Evolutionary conservation across 1,284 basidiomycete genomes (phyloP), one percentile per base, ranked within the genome.

Genomic region (Xerocomus minutiporus): DNA sequence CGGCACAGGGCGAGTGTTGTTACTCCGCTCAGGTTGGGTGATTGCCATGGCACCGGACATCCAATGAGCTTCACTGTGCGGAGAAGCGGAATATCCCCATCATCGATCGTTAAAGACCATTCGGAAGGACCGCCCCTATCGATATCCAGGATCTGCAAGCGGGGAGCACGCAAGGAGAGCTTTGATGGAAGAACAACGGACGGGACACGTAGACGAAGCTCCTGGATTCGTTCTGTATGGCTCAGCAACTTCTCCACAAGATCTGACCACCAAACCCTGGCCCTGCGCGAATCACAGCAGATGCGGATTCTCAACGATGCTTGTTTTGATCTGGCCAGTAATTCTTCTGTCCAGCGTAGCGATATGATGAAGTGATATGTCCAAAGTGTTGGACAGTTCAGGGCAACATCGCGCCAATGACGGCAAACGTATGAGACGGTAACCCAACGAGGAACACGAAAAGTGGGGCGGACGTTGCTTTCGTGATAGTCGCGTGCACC

Each of bases 231-330:
- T 40, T 20, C 38, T 7, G 11, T 5, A 20, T 38, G 36, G 5
- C 3, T 8, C n/a, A 38, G 15, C 35, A 29, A 47, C 28, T 43
- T 43, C 26, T 9, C 35, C n/a, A 36, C 3, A n/a, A 28, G 25
- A n/a, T 4, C 23, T 29, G 60, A 36, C 3, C 53, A 44, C 25
- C 56, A 23, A 17, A 17, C 17, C 17, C 17, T 17, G 17, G 17
- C 17, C 17, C 17, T 17, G 38, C 5, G 65, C 29, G 6, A 48
- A 56, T 54, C 6, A 12, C 5, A 5, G 38, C 3, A 4, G 35
- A 39, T 29, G 35, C 36, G 9, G 20, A 39, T 39, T 36, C 4
- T 38, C 26, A 47, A 25, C 7, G 46, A 26, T 12, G n/a, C 46
- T 17, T 20, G 26, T n/a, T 29, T 31, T 20, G 46, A 47, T 12